Percentiles rank a stretch among this genome's conserved stretches.
These are phyloP conservation scores for Penicillium sp. DNA, from an alignment of 2,329 filamentous ascomycete species.

Conservation along the genomic window DNA sequence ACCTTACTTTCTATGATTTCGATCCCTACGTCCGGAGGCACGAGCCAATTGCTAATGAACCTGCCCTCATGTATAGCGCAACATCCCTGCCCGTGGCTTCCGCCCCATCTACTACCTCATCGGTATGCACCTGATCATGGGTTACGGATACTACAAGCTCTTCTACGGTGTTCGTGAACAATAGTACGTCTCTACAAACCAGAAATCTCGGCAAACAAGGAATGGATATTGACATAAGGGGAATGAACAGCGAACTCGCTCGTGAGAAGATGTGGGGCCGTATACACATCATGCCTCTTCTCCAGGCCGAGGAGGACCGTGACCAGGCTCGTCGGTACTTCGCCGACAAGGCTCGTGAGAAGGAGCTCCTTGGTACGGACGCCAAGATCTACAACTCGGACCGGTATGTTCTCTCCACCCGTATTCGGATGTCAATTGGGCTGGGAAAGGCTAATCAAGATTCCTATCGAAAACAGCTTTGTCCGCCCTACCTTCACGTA, in stretches of 20 bases:
- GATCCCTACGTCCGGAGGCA: too few species aligned
- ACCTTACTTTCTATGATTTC: background rate
- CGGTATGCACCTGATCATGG: constrained; percentile 68
- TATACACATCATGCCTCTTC: constrained; percentile 83
- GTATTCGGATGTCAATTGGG: too few species aligned
- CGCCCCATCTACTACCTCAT: constrained; percentile 69
- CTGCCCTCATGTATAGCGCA: too few species aligned
- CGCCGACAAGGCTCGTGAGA: constrained; percentile 81
- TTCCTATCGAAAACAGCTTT: too few species aligned
- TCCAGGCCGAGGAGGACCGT: constrained; percentile 93
- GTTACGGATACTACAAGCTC: constrained; percentile 81
- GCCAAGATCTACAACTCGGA: constrained; percentile 80
- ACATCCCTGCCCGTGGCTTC: constrained; percentile 85
- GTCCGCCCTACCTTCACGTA: constrained; percentile 71
- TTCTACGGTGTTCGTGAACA: constrained; percentile 77
- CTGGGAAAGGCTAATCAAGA: too few species aligned
- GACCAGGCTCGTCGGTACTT: constrained; percentile 81
- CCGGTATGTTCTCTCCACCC: constrained; percentile 63
- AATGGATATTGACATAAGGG: too few species aligned
- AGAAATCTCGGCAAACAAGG: too few species aligned
- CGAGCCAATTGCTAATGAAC: too few species aligned
- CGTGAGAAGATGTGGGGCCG: constrained; percentile 98
- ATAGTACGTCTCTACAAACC: constrained; percentile 56
- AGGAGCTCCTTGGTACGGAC: constrained; percentile 76
- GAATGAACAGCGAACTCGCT: constrained; percentile 63